These are phyloP conservation scores for Ammopiptanthus mongolicus DNA, from an alignment of 306 rosid species.

Conservation along the genomic window DNA sequence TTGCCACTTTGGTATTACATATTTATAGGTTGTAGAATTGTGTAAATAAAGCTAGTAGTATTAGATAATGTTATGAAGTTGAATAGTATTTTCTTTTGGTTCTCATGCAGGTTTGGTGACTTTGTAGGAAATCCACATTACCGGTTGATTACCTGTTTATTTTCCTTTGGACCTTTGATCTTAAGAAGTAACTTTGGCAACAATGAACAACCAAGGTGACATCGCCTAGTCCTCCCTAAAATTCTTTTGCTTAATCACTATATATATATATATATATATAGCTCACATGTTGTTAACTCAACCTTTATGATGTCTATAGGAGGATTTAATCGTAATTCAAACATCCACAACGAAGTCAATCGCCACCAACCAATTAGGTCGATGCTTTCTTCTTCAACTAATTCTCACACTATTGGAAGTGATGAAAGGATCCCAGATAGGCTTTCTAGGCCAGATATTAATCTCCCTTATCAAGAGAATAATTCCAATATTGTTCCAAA, in stretches of 20 bases:
- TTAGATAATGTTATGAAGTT: no score
- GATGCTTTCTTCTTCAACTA: not conserved
- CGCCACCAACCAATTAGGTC: not conserved
- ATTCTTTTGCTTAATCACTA: not conserved
- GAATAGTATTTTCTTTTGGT: not conserved
- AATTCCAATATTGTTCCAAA: no score
- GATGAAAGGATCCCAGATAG: not conserved
- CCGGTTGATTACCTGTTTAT: not conserved
- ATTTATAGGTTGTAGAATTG: no score
- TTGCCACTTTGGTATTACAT: no score
- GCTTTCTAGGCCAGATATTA: not conserved
- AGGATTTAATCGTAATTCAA: not conserved
- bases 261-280: no score
- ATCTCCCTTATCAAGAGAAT: not conserved
- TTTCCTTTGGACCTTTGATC: not conserved
- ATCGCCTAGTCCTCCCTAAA: not conserved
- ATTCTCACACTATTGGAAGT: not conserved
- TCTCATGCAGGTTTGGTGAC: not conserved
- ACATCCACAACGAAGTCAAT: not conserved
- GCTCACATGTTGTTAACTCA: not conserved
- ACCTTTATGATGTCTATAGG: not conserved
- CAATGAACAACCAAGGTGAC: conserved; percentile 19
- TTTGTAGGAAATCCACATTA: not conserved
- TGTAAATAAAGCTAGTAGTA: no score
- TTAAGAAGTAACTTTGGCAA: not conserved